phyloP scores from a whole-genome alignment of 306 rosid genomes.

The Inga laurina region DNA sequence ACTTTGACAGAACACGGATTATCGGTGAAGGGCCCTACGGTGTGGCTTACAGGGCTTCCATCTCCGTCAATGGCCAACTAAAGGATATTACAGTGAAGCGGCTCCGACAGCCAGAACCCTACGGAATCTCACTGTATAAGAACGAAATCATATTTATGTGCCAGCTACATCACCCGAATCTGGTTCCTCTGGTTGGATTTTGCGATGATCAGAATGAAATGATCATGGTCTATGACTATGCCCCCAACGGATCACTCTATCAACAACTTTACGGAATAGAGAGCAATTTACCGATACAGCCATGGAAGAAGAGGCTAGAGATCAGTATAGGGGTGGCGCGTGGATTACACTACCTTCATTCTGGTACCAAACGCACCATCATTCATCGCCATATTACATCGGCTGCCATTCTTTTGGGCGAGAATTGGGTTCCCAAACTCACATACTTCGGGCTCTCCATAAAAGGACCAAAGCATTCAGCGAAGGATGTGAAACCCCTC shows the following conservation, averaged over 20 bases:
- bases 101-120: background rate
- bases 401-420: background rate
- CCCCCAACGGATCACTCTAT: constrained; percentile 20
- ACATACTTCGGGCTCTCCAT: background rate
- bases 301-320: background rate
- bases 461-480: background rate
- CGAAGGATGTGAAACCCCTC: background rate
- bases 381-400: background rate
- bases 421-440: background rate
- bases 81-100: background rate
- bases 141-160: constrained; percentile 15
- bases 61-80: background rate
- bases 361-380: constrained; percentile 23
- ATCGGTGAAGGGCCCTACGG: background rate
- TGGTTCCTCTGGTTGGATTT: background rate
- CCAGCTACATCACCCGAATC: constrained; percentile 24
- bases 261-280: background rate
- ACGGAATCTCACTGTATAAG: background rate
- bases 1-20: constrained; percentile 2
- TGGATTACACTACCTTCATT: constrained; percentile 38
- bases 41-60: constrained; percentile 12
- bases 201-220: constrained; percentile 24
- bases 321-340: background rate
- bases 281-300: background rate
- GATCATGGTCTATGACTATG: constrained; percentile 27